Base-by-base conservation (phyloP, 257 asterid genomes). In the Solanum pinnatisectum region DNA sequence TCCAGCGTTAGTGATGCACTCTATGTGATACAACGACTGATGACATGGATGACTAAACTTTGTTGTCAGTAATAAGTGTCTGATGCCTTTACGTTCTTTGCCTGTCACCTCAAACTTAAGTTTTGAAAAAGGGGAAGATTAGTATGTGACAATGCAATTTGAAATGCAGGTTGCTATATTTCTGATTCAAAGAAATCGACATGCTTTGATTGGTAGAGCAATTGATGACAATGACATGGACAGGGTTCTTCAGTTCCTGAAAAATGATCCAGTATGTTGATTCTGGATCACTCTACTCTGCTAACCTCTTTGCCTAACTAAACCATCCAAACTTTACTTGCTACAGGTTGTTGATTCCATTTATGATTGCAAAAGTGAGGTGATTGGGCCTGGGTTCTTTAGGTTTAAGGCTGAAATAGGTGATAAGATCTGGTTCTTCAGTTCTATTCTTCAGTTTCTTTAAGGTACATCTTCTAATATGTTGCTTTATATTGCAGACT, bases 371-470 rank as follows among this genome's bases (percentile, higher is more conserved):
- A 97, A 97, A 91, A 97, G 99, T 11, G 99, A 97, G 98, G 99
- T 97, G 92, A 97, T 97, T 86, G 99, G 99, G 81, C 99, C 99
- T 23, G 99, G 99, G 63, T 97, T 95, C 90, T 97, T 97, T 85
- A 93, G 99, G 90, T 97, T 97, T 91, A 97, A 97, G 91, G 99
- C 99, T 85, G 99, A 97, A 90, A 97, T 97, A 94, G 99, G 99
- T 97, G 93, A 92, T 14, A 68, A 3, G 30, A 49, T 81, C 35
- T 77, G 42, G 86, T 32, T 49, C 86, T 82, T 82, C 70, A 30
- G 20, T 82, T 81, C 10, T 49, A 13, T 70, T 88, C 72, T 44
- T 33, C 39, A 16, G 33, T 67, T 22, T 49, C 52, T 63, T 60
- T 23, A 27, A 49, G 70, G 30, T 30, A 82, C 22, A 7, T 15